phyloP scores from a whole-genome alignment of 1,139 yeast species.

The Debaryomyces udenii region DNA sequence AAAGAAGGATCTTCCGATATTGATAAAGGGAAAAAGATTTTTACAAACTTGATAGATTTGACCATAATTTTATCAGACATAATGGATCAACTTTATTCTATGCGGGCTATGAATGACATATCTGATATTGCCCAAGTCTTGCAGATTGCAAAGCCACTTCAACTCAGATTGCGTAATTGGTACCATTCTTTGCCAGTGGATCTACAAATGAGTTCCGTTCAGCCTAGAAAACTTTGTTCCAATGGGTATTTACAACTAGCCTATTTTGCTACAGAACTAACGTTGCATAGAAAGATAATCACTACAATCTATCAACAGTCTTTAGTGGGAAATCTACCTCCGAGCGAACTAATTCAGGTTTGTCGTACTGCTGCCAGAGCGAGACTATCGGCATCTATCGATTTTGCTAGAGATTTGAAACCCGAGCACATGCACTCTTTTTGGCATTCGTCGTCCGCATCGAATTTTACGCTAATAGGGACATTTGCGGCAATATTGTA shows the following conservation, averaged over 20 bases:
- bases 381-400: constrained; percentile 77
- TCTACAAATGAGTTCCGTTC: constrained; percentile 65
- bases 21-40: constrained; percentile 70
- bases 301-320: constrained; percentile 55
- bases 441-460: constrained; percentile 83
- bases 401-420: constrained; percentile 72
- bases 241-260: constrained; percentile 82
- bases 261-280: constrained; percentile 84
- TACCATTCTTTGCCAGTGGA: constrained; percentile 74
- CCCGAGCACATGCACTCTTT: constrained; percentile 84
- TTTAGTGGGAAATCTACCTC: constrained; percentile 44
- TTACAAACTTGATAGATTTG: constrained; percentile 68
- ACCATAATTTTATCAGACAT: constrained; percentile 75
- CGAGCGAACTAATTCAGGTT: constrained; percentile 60
- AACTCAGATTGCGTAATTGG: constrained; percentile 78
- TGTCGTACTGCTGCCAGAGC: constrained; percentile 87
- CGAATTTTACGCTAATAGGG: constrained; percentile 80
- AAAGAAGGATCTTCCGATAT: constrained; percentile 70
- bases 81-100: constrained; percentile 67
- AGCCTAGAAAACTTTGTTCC: constrained; percentile 61
- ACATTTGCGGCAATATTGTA: constrained; percentile 81
- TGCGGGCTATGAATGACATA: constrained; percentile 60
- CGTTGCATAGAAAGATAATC: constrained; percentile 79
- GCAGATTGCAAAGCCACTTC: constrained; percentile 81
- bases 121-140: constrained; percentile 66